Evolutionary conservation across 352 stramenopile genomes (phyloP).

Genomic region (Phytopythium kandeliae): DNA sequence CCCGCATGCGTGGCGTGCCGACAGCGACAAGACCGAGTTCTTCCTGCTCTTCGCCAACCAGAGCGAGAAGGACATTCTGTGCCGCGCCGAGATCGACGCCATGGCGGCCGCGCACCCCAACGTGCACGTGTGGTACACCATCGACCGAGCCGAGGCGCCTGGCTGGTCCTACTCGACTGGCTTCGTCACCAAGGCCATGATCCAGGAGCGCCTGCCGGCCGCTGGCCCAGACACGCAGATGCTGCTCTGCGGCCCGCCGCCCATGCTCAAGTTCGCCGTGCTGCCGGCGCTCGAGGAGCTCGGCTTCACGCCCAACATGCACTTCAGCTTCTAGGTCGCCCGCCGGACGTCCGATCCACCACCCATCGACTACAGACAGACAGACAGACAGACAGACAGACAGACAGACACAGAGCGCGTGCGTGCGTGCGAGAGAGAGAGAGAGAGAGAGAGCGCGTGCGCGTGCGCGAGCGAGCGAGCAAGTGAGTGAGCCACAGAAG

Average conservation of each 20-base stretch:
- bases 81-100: constrained; percentile 92
- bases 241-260: constrained; percentile 97
- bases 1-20: too few relatives aligned
- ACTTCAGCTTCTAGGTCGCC: constrained; percentile 86
- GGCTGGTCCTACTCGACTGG: constrained; percentile 92
- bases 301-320: constrained; percentile 87
- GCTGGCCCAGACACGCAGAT: constrained; percentile 80
- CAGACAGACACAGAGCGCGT: too few relatives aligned
- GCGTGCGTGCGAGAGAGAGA: too few relatives aligned
- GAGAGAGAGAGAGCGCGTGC: too few relatives aligned
- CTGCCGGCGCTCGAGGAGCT: constrained; percentile 93
- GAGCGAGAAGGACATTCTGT: constrained; percentile 96
- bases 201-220: constrained; percentile 85
- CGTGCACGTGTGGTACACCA: constrained; percentile 89
- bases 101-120: constrained; percentile 72
- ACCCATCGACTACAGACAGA: too few relatives aligned
- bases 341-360: too few relatives aligned
- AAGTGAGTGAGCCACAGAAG: too few relatives aligned
- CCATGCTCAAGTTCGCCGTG: constrained; percentile 99
- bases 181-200: constrained; percentile 96
- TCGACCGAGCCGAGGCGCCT: constrained; percentile 55
- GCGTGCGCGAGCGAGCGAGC: too few relatives aligned
- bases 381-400: too few relatives aligned
- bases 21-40: constrained; percentile 87
- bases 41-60: constrained; percentile 93